phyloP scores from a whole-genome alignment of 805 yeast species.

The Lachancea thermotolerans region DNA sequence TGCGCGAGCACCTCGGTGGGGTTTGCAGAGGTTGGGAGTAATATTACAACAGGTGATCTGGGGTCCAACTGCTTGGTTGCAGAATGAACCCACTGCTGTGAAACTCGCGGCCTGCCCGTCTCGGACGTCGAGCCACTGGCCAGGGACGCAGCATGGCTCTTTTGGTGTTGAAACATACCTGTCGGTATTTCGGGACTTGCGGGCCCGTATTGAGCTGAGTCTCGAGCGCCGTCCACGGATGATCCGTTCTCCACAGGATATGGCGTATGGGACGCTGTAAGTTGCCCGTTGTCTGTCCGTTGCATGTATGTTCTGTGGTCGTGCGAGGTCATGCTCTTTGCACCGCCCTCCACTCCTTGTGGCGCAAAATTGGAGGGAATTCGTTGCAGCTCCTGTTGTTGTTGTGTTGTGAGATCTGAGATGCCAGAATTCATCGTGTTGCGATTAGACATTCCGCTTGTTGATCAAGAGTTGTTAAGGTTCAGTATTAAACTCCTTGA shows the following conservation, averaged over 20 bases:
- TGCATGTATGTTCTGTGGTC: slow-evolving; percentile 1
- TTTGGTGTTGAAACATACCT: slow-evolving; percentile 11
- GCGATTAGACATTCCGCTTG: slow-evolving; percentile 28
- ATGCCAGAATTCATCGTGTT: slow-evolving; percentile 34
- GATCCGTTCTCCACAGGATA: slow-evolving; percentile 9
- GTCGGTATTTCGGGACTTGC: slow-evolving; percentile 5
- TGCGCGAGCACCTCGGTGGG: slow-evolving; percentile 86
- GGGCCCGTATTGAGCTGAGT: background rate
- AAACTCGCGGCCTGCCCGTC: slow-evolving; percentile 7
- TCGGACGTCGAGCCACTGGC: slow-evolving; percentile 9
- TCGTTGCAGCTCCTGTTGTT: slow-evolving; percentile 41
- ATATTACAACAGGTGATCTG: slow-evolving; percentile 41
- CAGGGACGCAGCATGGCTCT: slow-evolving; percentile 10
- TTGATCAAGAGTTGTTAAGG: background rate
- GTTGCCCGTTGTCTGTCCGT: background rate
- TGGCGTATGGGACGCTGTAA: slow-evolving; percentile 1
- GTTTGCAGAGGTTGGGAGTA: slow-evolving; percentile 53
- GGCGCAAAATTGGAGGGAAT: slow-evolving; percentile 20
- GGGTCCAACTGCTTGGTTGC: slow-evolving; percentile 33
- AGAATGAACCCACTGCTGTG: slow-evolving; percentile 10
- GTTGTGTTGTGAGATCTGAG: slow-evolving; percentile 37
- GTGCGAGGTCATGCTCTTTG: slow-evolving; percentile 35
- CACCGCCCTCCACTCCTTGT: slow-evolving; percentile 40
- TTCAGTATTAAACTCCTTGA: background rate
- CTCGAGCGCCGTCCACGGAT: background rate